phyloP scores from a whole-genome alignment of 2,329 filamentous ascomycete species.

The Curvularia verruculosa region DNA sequence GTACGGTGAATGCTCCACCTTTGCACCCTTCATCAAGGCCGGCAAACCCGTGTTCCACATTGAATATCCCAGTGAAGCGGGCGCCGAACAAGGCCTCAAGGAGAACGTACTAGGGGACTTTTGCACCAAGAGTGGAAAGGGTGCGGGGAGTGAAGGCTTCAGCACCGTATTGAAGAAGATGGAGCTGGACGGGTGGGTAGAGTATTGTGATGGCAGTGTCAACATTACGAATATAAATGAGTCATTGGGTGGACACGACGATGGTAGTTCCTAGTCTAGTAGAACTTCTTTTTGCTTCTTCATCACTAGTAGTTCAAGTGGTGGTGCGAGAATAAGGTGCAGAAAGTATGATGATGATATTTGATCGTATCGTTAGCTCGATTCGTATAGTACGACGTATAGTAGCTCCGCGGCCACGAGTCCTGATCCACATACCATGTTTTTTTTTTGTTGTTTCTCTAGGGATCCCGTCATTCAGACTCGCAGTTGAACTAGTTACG shows the following conservation, averaged over 20 bases:
- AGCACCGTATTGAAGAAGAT: constrained; percentile 71
- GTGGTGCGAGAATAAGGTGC: neutral
- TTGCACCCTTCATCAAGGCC: constrained; percentile 62
- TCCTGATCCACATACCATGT: too few relatives aligned
- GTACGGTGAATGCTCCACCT: constrained; percentile 65
- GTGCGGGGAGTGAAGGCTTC: constrained; percentile 57
- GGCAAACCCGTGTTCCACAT: constrained; percentile 75
- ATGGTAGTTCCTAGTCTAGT: neutral
- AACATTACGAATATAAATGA: constrained; percentile 31
- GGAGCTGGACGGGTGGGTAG: constrained; percentile 67
- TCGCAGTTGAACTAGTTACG: neutral
- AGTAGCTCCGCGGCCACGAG: neutral
- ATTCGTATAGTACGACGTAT: neutral
- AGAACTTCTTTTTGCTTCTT: neutral
- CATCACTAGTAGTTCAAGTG: neutral
- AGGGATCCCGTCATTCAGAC: neutral
- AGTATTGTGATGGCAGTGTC: constrained; percentile 57
- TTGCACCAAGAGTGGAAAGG: constrained; percentile 51
- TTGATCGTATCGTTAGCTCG: neutral
- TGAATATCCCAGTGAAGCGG: constrained; percentile 67
- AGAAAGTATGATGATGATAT: neutral
- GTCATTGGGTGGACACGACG: constrained; percentile 4
- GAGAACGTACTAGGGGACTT: constrained; percentile 41
- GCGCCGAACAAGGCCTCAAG: constrained; percentile 37
- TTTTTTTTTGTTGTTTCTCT: neutral